These are phyloP conservation scores for Tetrapisispora arboricola DNA, from an alignment of 805 yeast species.

Conservation along the genomic window DNA sequence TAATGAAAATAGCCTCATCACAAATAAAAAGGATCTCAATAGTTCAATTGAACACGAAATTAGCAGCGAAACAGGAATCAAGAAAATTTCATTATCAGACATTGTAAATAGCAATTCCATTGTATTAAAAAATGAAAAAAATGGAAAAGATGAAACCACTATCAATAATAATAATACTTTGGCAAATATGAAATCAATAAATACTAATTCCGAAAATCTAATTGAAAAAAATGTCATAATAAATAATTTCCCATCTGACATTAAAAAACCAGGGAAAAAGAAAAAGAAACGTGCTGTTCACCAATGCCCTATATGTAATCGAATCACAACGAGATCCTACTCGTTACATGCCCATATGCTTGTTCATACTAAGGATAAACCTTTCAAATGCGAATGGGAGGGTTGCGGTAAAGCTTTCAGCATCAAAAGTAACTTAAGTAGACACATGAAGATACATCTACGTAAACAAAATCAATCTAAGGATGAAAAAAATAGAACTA, in stretches of 20 bases:
- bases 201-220: not conserved
- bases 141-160: too few species aligned
- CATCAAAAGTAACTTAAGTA: conserved; percentile 65
- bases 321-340: conserved; percentile 66
- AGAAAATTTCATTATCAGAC: too few species aligned
- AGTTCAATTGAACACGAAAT: too few species aligned
- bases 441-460: conserved; percentile 62
- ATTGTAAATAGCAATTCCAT: too few species aligned
- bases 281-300: conserved; percentile 10
- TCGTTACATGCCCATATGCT: conserved; percentile 67
- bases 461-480: conserved; percentile 3
- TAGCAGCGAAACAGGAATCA: too few species aligned
- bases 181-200: too few species aligned
- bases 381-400: conserved; percentile 47
- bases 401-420: conserved; percentile 58
- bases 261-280: not conserved
- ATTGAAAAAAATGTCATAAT: not conserved
- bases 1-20: not conserved
- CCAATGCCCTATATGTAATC: conserved; percentile 45
- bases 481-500: too few species aligned
- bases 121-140: too few species aligned
- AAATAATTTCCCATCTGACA: not conserved
- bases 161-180: not conserved
- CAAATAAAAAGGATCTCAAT: too few species aligned
- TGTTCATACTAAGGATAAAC: conserved; percentile 68